Evolutionary conservation across 805 yeast species (phyloP), one percentile per base, ranked within the genome.

Genomic region (Grigorovia yakushimaensis): DNA sequence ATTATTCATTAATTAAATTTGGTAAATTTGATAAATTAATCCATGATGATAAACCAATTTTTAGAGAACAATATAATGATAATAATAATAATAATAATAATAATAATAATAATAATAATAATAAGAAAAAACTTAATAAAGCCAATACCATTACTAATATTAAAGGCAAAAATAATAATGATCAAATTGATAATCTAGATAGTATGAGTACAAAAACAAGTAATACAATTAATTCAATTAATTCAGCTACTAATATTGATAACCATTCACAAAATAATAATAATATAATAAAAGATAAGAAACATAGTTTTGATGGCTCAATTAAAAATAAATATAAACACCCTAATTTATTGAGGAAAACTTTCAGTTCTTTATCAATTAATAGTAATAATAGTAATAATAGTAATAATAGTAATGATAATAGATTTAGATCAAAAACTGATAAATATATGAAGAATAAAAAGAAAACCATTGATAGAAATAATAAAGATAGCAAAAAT

Each of bases 301-400:
- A 4, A 21, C 24, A 39, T 15, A 19, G 41, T 19, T 20, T 20
- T 22, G 30, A 40, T 40, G 19, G 22, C 10, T 15, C 22, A 44
- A 37, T 10, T 33, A 33, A 33, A 33, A 33, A 9, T 15, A 33
- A 33, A 13, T 33, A 33, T 33, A 33, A 33, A 33, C 37, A n/a
- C 15, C 37, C 37, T n/a, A 30, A 50, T 13, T 9, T 44, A 13
- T 39, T 40, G 53, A 36, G 51, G 53, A 47, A 58, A 54, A 58
- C 64, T 9, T 41, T 59, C 18, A 58, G 62, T 43, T 53, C 52
- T 48, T 41, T 59, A 20, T 57, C 64, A 3, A 54, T 57, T 49
- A 43, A 40, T 36, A 42, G 39, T 21, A 39, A 45, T 6, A 33
- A 27, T 42, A 22, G 3, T 43, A 39, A 21, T 11, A 33, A n/a